Evolutionary conservation across 169 alveolate genomes (phyloP).

Genomic region (Theileria equi): DNA sequence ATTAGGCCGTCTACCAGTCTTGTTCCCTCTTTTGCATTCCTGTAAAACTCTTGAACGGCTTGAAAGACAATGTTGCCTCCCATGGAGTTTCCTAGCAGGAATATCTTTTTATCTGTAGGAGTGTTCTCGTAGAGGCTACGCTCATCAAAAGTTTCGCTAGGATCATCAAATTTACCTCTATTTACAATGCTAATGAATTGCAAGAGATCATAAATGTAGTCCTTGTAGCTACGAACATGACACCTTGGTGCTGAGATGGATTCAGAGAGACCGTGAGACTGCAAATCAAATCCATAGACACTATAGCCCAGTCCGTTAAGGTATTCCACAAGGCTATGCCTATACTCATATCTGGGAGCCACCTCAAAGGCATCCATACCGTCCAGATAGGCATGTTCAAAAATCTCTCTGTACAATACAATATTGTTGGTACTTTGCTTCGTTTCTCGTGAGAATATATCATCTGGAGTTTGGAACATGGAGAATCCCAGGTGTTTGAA

Average conservation of each 20-base stretch:
- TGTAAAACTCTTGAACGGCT: slow-evolving; percentile 29
- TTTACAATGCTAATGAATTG: slow-evolving; percentile 63
- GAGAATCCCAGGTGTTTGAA: slow-evolving; percentile 24
- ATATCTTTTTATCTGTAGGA: slow-evolving; percentile 27
- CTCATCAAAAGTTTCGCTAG: slow-evolving; percentile 15
- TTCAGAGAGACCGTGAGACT: slow-evolving; percentile 69
- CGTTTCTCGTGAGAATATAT: neutral
- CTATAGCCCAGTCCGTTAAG: slow-evolving; percentile 57
- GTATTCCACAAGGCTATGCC: slow-evolving; percentile 57
- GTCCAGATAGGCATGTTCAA: slow-evolving; percentile 3
- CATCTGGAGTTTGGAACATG: slow-evolving; percentile 15
- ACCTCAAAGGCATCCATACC: neutral
- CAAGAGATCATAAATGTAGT: slow-evolving; percentile 52
- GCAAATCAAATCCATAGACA: slow-evolving; percentile 70
- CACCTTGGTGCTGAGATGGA: slow-evolving; percentile 32
- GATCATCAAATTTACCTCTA: slow-evolving; percentile 23
- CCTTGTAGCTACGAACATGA: slow-evolving; percentile 33
- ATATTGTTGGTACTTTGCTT: too few species aligned
- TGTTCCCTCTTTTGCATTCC: neutral
- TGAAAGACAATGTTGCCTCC: slow-evolving; percentile 68
- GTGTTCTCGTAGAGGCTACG: slow-evolving; percentile 6
- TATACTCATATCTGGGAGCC: slow-evolving; percentile 34
- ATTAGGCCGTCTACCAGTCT: slow-evolving; percentile 58
- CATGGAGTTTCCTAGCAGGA: slow-evolving; percentile 67
- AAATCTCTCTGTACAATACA: neutral